These are phyloP conservation scores for Dictyostelium citrinum DNA, from an alignment of 78 protist species.

Conservation along the genomic window DNA sequence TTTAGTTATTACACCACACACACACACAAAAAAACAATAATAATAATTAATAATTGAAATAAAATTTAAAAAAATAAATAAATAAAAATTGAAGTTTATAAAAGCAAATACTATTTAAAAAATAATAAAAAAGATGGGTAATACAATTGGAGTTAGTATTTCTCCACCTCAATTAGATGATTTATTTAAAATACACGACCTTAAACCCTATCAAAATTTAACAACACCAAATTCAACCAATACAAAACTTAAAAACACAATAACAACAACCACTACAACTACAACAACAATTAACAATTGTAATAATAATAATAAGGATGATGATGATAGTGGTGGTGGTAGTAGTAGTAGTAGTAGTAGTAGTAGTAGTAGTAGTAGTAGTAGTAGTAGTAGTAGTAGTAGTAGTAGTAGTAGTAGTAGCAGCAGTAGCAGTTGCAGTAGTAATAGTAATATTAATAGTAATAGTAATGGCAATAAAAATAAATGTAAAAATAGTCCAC, in stretches of 20 bases:
- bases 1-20: background rate
- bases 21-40: background rate
- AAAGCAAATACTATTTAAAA: background rate
- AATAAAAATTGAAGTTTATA: background rate
- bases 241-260: background rate
- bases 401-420: background rate
- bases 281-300: constrained; percentile 28
- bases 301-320: too few relatives aligned
- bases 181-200: background rate
- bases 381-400: background rate
- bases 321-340: too few relatives aligned
- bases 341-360: background rate
- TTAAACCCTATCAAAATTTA: background rate
- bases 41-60: background rate
- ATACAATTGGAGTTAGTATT: constrained; percentile 2
- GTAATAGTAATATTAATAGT: background rate
- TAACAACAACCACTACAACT: constrained; percentile 35
- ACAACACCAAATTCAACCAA: background rate
- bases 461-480: background rate
- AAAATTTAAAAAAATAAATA: background rate
- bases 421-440: background rate
- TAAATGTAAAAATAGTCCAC: background rate
- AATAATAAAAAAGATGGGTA: background rate
- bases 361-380: background rate
- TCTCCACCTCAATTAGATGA: background rate